Evolutionary conservation across 73 alveolate genomes (phyloP), one percentile per base, ranked within the genome.

Genomic region (Paramecium biaurelia): DNA sequence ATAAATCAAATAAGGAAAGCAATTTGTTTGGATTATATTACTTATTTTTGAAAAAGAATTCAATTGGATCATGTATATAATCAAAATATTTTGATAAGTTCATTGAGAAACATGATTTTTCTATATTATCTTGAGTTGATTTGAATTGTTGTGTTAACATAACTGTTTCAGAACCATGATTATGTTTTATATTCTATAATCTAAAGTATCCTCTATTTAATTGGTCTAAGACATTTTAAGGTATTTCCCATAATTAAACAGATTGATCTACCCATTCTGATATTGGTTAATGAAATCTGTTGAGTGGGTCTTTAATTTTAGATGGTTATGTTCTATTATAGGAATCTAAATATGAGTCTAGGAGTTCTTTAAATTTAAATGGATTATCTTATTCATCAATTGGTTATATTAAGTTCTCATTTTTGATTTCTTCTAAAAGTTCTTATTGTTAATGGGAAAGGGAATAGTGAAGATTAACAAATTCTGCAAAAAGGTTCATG

Each of bases 191-290:
- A 12, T 63, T 26, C 12, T 63, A 32, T 63, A 63, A 63, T 30
- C 24, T 63, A 63, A 63, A 63, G 84, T 63, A 63, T 63, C 84
- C 84, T 32, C 45, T 63, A 63, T 63, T 63, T 63, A 63, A 63
- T 63, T 63, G 84, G 84, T 63, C 84, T 14, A 63, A 32, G 12
- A 63, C 84, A 26, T 30, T 34, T 7, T 30, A 9, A 23, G 84
- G 84, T 24, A 63, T 23, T 32, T 63, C 41, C 84, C 84, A 63
- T 4, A 63, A 14, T 2, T 26, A 26, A 6, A 63, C 84, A 30
- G 84, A 9, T 63, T 26, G 26, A 63, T 26, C 45, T 3, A 63
- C 41, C 84, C 84, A 63, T 2, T 63, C 41, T 63, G 43, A 63
- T 32, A 63, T 63, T 23, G 84, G 84, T 63, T 23, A 32, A 32